Evolutionary conservation across 1,284 basidiomycete genomes (phyloP).

Genomic region (Phylloporus sp.): DNA sequence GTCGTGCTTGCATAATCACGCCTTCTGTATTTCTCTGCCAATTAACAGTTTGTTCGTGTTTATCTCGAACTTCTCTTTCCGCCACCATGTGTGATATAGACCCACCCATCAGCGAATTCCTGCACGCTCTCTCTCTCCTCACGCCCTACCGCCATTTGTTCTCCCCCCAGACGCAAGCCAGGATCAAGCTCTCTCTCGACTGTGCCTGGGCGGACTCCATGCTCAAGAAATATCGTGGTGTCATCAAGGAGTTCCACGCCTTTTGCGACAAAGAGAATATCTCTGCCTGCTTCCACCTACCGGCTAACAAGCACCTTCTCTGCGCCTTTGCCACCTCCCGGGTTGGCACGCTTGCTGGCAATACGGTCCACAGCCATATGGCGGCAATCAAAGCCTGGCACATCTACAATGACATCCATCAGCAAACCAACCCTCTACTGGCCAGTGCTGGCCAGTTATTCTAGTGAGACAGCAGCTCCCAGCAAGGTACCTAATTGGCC

Average conservation of each 20-base stretch:
- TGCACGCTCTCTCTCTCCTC: neutral
- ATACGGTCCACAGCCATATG: neutral
- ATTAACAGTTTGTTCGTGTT: neutral
- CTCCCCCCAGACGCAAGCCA: neutral
- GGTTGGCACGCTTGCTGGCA: neutral
- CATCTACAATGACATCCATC: neutral
- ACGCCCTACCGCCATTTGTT: neutral
- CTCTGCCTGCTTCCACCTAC: neutral
- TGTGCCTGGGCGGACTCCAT: neutral
- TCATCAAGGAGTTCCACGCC: neutral
- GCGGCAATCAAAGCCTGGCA: slow-evolving; percentile 2
- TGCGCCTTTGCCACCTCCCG: neutral
- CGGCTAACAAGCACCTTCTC: neutral
- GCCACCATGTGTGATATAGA: neutral
- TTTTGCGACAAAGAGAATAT: neutral
- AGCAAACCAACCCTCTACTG: too few relatives aligned
- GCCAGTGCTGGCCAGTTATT: too few relatives aligned
- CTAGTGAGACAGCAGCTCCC: too few relatives aligned
- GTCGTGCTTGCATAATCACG: neutral
- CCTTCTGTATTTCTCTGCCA: too few relatives aligned
- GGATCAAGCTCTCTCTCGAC: neutral
- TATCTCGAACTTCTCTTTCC: neutral
- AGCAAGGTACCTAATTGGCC: too few relatives aligned
- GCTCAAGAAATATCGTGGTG: neutral
- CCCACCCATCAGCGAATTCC: neutral